phyloP scores from a whole-genome alignment of 176 grass and related monocot genomes.

The Bolboschoenus planiculmis region DNA sequence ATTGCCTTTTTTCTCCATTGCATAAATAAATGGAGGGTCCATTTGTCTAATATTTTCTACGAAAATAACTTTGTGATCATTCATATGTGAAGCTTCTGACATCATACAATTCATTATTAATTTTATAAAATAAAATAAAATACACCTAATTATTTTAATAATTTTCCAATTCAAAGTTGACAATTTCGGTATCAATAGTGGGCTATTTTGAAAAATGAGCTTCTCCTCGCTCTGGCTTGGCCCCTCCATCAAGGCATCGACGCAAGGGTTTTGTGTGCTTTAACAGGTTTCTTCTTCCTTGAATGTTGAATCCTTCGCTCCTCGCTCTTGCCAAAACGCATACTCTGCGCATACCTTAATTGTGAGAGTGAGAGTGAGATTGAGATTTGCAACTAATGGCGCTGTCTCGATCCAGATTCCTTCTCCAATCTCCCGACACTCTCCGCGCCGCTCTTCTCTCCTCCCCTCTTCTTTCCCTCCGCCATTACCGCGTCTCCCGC shows the following conservation, averaged over 20 bases:
- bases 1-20: no score
- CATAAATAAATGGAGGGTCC: no score
- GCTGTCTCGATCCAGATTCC: constrained; percentile 13
- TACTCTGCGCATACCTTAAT: background rate
- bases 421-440: constrained; percentile 8
- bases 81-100: no score
- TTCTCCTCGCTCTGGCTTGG: background rate
- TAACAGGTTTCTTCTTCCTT: no score
- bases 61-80: no score
- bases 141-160: no score
- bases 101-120: no score
- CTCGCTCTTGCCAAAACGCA: background rate
- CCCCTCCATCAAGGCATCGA: background rate
- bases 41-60: no score
- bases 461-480: constrained; percentile 9
- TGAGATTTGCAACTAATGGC: constrained; percentile 14
- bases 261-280: constrained; percentile 5
- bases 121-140: no score
- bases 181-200: no score
- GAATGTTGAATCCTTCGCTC: background rate
- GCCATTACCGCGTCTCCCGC: constrained; percentile 20
- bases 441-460: constrained; percentile 18
- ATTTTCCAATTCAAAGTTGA: no score
- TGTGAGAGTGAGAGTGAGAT: background rate
- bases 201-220: background rate